Base-by-base conservation (phyloP, 495 filamentous ascomycete species). In the Ramalina peruviana region DNA sequence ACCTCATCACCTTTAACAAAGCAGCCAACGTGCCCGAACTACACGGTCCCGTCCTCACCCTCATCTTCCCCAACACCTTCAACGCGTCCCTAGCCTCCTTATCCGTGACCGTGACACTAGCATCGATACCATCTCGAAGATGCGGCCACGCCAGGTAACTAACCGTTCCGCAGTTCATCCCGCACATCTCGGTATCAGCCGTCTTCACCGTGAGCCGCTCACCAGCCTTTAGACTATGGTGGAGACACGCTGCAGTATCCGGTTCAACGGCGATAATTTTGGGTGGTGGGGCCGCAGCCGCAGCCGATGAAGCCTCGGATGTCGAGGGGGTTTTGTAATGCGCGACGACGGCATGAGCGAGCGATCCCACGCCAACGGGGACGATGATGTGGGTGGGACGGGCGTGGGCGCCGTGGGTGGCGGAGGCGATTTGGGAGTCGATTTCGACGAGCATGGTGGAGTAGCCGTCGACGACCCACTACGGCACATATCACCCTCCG, bases 381-480 rank as follows among this genome's bases (percentile, higher is more conserved):
- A 71, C 71, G 15, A 85, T 55, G 47, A 73, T 66, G 4, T 62
- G 25, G 11, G 58, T 51, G 3, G 54, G 47, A 4, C 62, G 25
- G 9, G 58, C 51, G 3, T 53, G 47, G 11, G 40, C 4, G 20
- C 20, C 23, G 33, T 20, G 36, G 12, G 33, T 30, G 53, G 45
- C 3, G 26, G 46, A 47, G 39, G 36, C 25, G 23, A 81, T 52
- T 54, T 83, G 78, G 9, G 65, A 60, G 23, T 84, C 80, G 4
- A 70, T 65, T 60, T 88, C 83, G 4, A 58, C 47, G 55, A 86
- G 66, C 75, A 85, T 77, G 0, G 81, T 84, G 12, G 68, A 70
- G 56, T 88, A 88, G 5, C 83, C 83, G 13, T 85, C 80, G 1
- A 83, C 76, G 25, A 86, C 80, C 81, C 81, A 86, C 57, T 73